A percentile compares a stretch with the other conserved stretches of the same genome.
phyloP scores from a whole-genome alignment of 495 filamentous ascomycete genomes.

The Penicillium lagena region DNA sequence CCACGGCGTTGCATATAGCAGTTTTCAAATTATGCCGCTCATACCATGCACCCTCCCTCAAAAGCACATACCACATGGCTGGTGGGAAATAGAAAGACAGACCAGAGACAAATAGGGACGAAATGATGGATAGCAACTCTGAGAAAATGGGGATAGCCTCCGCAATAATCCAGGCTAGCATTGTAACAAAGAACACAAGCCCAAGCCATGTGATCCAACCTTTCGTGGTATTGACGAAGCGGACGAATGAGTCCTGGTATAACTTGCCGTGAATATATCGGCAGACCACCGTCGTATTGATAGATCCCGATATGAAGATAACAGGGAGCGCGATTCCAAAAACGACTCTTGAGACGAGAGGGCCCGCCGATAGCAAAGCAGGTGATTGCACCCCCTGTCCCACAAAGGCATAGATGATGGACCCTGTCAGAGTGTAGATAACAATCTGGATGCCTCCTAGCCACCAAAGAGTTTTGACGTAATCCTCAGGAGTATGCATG shows the following conservation, averaged over 20 bases:
- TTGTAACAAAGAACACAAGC: slow-evolving; percentile 46
- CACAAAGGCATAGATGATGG: slow-evolving; percentile 62
- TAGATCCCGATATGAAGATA: slow-evolving; percentile 61
- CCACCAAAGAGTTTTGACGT: slow-evolving; percentile 52
- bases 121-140: slow-evolving; percentile 51
- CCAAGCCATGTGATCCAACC: slow-evolving; percentile 53
- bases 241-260: slow-evolving; percentile 45
- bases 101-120: slow-evolving; percentile 32
- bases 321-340: slow-evolving; percentile 70
- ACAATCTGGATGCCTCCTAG: slow-evolving; percentile 57
- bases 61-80: slow-evolving; percentile 57
- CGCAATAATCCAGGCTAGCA: slow-evolving; percentile 60
- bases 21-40: slow-evolving; percentile 21
- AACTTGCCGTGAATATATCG: slow-evolving; percentile 57
- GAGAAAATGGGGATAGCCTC: slow-evolving; percentile 67
- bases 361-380: slow-evolving; percentile 56
- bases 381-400: slow-evolving; percentile 60
- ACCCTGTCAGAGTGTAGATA: slow-evolving; percentile 63
- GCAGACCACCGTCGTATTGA: slow-evolving; percentile 55
- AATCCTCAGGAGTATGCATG: slow-evolving; percentile 63
- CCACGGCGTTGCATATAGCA: slow-evolving; percentile 13
- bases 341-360: slow-evolving; percentile 55
- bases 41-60: slow-evolving; percentile 34
- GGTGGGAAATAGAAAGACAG: slow-evolving; percentile 35
- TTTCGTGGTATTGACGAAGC: slow-evolving; percentile 52